Evolutionary conservation across 345 rosid species (phyloP).

Genomic region (Nasturtium officinale): DNA sequence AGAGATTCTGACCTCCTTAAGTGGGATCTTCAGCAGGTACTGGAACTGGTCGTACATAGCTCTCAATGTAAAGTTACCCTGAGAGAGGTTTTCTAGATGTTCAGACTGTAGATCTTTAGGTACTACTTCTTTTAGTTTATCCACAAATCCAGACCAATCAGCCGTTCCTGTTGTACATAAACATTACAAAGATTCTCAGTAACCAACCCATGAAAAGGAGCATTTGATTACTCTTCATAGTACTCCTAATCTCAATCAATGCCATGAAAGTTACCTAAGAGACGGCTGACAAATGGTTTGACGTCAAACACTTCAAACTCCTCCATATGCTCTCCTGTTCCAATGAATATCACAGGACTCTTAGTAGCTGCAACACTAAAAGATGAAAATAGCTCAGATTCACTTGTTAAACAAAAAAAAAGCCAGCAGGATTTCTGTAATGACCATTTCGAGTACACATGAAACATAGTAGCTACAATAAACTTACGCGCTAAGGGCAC

Average conservation of each 20-base stretch:
- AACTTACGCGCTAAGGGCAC: slow-evolving; percentile 95
- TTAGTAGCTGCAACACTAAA: slow-evolving; percentile 89
- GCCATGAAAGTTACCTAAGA: slow-evolving; percentile 57
- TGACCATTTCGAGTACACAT: not conserved
- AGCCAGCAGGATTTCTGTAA: not conserved
- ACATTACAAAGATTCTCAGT: not conserved
- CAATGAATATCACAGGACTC: slow-evolving; percentile 86
- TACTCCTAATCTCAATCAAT: not conserved
- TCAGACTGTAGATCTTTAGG: slow-evolving; percentile 97
- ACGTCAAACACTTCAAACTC: slow-evolving; percentile 94
- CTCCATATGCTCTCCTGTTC: slow-evolving; percentile 93
- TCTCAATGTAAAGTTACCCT: slow-evolving; percentile 85
- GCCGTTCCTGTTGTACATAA: slow-evolving; percentile 67
- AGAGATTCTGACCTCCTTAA: slow-evolving; percentile 64
- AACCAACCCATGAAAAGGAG: slow-evolving; percentile 4
- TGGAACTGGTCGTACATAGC: slow-evolving; percentile 86
- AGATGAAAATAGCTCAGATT: slow-evolving; percentile 19
- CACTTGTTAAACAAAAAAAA: not conserved
- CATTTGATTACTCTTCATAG: not conserved
- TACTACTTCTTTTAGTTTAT: slow-evolving; percentile 92
- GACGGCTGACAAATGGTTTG: slow-evolving; percentile 88
- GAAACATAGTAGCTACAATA: not conserved
- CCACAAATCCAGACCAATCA: slow-evolving; percentile 94
- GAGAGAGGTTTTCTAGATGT: slow-evolving; percentile 88
- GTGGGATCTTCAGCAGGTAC: slow-evolving; percentile 72